Evolutionary conservation across 2,329 filamentous ascomycete species (phyloP).

Genomic region (Monosporascus sp.): DNA sequence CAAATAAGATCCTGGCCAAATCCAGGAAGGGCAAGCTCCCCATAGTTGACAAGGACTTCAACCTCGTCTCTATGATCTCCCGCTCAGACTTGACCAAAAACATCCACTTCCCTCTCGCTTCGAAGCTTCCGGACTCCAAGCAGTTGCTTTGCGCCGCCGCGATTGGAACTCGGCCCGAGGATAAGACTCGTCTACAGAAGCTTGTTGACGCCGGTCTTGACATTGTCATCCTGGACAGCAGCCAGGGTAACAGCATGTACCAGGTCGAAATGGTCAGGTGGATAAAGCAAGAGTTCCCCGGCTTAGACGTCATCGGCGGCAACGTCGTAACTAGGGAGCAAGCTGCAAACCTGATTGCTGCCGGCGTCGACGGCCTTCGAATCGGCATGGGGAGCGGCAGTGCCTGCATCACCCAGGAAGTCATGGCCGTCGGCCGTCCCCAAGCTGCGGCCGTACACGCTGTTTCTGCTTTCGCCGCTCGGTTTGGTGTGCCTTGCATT

Average conservation of each 20-base stretch:
- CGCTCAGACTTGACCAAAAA: slow-evolving; percentile 98
- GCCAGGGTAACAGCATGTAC: slow-evolving; percentile 97
- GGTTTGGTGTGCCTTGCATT: slow-evolving; percentile 95
- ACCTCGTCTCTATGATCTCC: slow-evolving; percentile 87
- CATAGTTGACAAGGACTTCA: slow-evolving; percentile 77
- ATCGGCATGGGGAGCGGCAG: slow-evolving; percentile 99
- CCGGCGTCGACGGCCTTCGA: slow-evolving; percentile 90
- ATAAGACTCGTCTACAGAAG: slow-evolving; percentile 79
- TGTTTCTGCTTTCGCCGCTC: slow-evolving; percentile 82
- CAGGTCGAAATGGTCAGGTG: slow-evolving; percentile 98
- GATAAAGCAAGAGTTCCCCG: slow-evolving; percentile 81
- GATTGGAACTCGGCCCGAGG: slow-evolving; percentile 90
- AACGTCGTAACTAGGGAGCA: slow-evolving; percentile 98
- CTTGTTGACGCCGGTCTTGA: slow-evolving; percentile 93
- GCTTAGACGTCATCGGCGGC: slow-evolving; percentile 91
- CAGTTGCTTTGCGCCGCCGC: slow-evolving; percentile 94
- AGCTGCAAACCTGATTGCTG: slow-evolving; percentile 84
- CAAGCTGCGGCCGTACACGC: slow-evolving; percentile 91
- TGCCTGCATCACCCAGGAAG: slow-evolving; percentile 98
- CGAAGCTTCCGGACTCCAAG: slow-evolving; percentile 94
- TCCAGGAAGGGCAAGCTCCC: slow-evolving; percentile 99
- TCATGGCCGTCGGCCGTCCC: slow-evolving; percentile 97
- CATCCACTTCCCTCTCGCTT: slow-evolving; percentile 91
- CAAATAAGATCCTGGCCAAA: slow-evolving; percentile 86
- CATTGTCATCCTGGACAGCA: slow-evolving; percentile 91